Evolutionary conservation across 1,284 basidiomycete genomes (phyloP).

Genomic region (Sporisorium iseilematis-ciliati): DNA sequence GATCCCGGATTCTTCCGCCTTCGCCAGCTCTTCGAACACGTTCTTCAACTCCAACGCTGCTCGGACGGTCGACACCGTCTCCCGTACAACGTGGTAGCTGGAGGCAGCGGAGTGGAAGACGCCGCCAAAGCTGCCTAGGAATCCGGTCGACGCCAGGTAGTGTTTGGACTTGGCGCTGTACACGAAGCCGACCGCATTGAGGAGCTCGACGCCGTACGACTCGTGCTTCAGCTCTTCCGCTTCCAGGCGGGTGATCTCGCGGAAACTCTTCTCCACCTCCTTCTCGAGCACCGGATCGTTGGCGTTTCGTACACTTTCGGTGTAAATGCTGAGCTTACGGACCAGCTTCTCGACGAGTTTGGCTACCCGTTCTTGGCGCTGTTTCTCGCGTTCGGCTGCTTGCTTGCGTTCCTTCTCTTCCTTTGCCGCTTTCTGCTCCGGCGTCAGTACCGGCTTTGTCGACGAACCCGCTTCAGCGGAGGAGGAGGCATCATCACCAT

Average conservation of each 20-base stretch:
- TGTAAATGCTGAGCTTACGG: constrained; percentile 90
- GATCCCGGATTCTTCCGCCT: constrained; percentile 83
- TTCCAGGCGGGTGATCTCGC: constrained; percentile 66
- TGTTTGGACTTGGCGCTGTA: constrained; percentile 75
- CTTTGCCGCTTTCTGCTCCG: constrained; percentile 84
- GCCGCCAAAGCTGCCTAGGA: constrained; percentile 57
- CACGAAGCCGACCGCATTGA: constrained; percentile 90
- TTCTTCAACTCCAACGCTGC: constrained; percentile 77
- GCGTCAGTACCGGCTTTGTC: constrained; percentile 75
- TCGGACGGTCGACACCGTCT: constrained; percentile 65
- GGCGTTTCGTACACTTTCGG: constrained; percentile 82
- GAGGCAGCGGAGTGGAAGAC: constrained; percentile 60
- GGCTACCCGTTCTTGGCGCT: constrained; percentile 81
- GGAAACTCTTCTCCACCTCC: constrained; percentile 62
- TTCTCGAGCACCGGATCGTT: constrained; percentile 78
- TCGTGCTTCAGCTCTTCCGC: constrained; percentile 76
- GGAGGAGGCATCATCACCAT: constrained; percentile 19
- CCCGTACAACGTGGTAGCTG: constrained; percentile 63
- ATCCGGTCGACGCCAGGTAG: constrained; percentile 62
- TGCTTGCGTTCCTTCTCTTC: constrained; percentile 76
- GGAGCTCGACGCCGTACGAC: constrained; percentile 88
- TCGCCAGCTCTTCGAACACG: constrained; percentile 88
- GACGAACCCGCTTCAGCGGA: not conserved
- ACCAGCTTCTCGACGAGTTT: constrained; percentile 86
- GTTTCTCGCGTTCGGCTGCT: constrained; percentile 84